phyloP scores from a whole-genome alignment of 2,329 filamentous ascomycete genomes.

The Ophiognomonia clavigignenti-juglandacearum region DNA sequence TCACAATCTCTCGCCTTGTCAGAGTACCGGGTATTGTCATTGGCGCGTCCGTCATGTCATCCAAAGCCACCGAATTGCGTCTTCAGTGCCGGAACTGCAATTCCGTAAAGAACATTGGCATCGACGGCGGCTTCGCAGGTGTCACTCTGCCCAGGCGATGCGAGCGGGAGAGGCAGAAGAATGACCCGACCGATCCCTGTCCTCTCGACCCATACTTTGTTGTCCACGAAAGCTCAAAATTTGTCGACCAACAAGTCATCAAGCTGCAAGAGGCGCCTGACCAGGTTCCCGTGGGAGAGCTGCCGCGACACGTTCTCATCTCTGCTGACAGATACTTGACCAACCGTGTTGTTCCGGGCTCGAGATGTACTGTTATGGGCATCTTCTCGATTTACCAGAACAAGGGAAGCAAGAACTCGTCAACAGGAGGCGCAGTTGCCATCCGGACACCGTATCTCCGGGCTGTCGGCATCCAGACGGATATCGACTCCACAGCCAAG shows the following conservation, averaged over 20 bases:
- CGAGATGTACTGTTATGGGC: slow-evolving; percentile 90
- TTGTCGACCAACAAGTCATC: slow-evolving; percentile 96
- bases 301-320: slow-evolving; percentile 90
- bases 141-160: slow-evolving; percentile 81
- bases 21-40: slow-evolving; percentile 97
- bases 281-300: slow-evolving; percentile 92
- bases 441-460: slow-evolving; percentile 94
- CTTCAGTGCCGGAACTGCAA: slow-evolving; percentile 88
- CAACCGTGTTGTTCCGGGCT: slow-evolving; percentile 92
- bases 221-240: slow-evolving; percentile 86
- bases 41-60: slow-evolving; percentile 92
- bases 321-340: slow-evolving; percentile 95
- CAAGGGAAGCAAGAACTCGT: slow-evolving; percentile 76
- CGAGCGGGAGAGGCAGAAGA: slow-evolving; percentile 55
- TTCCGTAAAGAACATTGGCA: slow-evolving; percentile 62
- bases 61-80: slow-evolving; percentile 82
- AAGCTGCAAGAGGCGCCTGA: slow-evolving; percentile 97
- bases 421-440: slow-evolving; percentile 75
- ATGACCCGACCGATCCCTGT: slow-evolving; percentile 69
- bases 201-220: slow-evolving; percentile 95
- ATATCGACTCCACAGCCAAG: slow-evolving; percentile 84
- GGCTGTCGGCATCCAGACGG: slow-evolving; percentile 86
- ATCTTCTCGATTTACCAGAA: slow-evolving; percentile 98
- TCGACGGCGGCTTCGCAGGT: slow-evolving; percentile 83
- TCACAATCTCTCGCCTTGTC: slow-evolving; percentile 90